Percentiles rank a stretch among this genome's conserved stretches.
Conservation (phyloP, 495 filamentous ascomycete genomes). For the Daldinia childiae region DNA sequence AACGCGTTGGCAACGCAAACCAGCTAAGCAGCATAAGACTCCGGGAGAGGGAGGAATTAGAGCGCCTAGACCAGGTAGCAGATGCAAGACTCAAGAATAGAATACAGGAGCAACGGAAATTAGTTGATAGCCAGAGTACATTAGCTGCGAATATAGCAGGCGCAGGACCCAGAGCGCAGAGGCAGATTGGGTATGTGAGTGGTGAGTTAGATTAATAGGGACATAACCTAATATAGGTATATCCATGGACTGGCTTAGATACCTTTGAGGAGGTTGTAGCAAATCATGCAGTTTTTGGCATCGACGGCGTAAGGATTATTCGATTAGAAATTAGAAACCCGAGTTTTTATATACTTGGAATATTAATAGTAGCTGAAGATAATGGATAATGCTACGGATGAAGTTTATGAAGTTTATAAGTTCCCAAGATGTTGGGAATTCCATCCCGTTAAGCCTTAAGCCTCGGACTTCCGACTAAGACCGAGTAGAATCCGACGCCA, state of each 20-base stretch:
- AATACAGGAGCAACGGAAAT: conserved; percentile 55
- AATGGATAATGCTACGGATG: too few relatives aligned
- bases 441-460: too few relatives aligned
- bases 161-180: conserved; percentile 46
- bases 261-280: too few relatives aligned
- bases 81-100: conserved; percentile 49
- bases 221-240: too few relatives aligned
- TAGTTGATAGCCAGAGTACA: conserved; percentile 56
- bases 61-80: conserved; percentile 49
- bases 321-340: too few relatives aligned
- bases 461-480: neutral
- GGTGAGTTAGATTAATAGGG: conserved; percentile 50
- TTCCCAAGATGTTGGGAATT: neutral
- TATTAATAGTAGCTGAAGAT: too few relatives aligned
- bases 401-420: too few relatives aligned
- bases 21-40: conserved; percentile 54
- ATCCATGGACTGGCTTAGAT: too few relatives aligned
- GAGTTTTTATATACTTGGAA: too few relatives aligned
- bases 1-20: conserved; percentile 50
- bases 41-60: conserved; percentile 55
- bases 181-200: conserved; percentile 58
- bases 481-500: neutral
- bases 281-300: too few relatives aligned
- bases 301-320: too few relatives aligned
- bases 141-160: conserved; percentile 51